Conservation (phyloP, 2,329 filamentous ascomycete genomes). For the Ambrosiella cleistominuta region DNA sequence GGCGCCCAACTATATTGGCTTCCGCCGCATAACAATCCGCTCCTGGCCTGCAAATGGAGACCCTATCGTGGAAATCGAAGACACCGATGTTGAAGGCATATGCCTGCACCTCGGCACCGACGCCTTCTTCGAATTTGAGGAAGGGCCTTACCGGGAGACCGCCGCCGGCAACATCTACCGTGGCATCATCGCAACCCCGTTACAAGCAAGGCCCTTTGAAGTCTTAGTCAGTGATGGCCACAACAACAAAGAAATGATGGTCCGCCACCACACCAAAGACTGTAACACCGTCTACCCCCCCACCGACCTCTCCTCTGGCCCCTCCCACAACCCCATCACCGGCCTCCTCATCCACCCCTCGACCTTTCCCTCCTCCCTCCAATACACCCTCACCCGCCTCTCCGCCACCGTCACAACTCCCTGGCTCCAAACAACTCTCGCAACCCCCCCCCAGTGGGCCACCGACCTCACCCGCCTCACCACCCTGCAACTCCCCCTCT, state of each 20-base stretch:
- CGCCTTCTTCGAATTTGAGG: conserved; percentile 39
- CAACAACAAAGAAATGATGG: conserved; percentile 13
- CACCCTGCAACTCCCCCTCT: conserved; percentile 26
- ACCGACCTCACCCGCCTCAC: conserved; percentile 28
- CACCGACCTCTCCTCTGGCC: conserved; percentile 14
- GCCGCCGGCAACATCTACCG: conserved; percentile 25
- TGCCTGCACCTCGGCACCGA: conserved; percentile 34
- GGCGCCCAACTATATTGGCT: conserved; percentile 35
- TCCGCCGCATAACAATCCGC: conserved; percentile 30
- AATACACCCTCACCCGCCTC: conserved; percentile 35
- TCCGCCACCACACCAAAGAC: conserved; percentile 24
- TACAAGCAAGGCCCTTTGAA: conserved; percentile 32
- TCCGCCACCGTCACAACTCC: conserved; percentile 32
- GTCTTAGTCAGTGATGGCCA: conserved; percentile 23
- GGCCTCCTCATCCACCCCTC: conserved; percentile 29
- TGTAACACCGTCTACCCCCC: conserved; percentile 30
- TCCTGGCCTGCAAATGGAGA: conserved; percentile 21
- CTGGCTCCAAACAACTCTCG: conserved; percentile 30
- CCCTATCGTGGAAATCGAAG: conserved; percentile 24
- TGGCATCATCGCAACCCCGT: conserved; percentile 37
- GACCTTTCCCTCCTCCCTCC: conserved; percentile 21
- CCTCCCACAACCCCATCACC: conserved; percentile 28
- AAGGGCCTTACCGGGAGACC: conserved; percentile 28
- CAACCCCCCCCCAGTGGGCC: conserved; percentile 28
- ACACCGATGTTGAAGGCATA: conserved; percentile 27